Percentiles rank a stretch among this genome's conserved stretches.
These are phyloP conservation scores for Litsea cubeba DNA, from an alignment of 164 flowering plant genomes.

Conservation along the genomic window DNA sequence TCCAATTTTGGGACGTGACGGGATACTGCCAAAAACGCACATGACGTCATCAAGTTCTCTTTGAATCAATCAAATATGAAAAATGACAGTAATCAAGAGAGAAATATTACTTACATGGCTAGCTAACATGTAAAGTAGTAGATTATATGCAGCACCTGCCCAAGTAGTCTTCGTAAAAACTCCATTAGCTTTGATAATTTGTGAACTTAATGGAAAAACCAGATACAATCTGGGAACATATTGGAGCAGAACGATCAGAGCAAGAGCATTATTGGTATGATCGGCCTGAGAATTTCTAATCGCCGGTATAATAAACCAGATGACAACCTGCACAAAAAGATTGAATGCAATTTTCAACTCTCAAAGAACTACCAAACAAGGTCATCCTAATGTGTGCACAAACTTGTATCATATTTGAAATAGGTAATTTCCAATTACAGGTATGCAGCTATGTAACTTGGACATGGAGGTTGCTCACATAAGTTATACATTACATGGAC, in stretches of 20 bases:
- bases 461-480: too few species aligned
- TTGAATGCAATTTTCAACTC: not conserved
- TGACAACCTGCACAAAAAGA: constrained; percentile 59
- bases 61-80: not conserved
- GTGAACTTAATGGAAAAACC: constrained; percentile 84
- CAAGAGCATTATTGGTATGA: constrained; percentile 79
- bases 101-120: constrained; percentile 74
- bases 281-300: constrained; percentile 43
- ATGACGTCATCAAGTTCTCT: too few species aligned
- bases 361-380: not conserved
- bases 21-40: too few species aligned
- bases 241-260: constrained; percentile 77
- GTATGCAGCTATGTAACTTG: too few species aligned
- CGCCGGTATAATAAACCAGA: constrained; percentile 87
- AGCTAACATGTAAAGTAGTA: constrained; percentile 84
- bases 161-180: constrained; percentile 93
- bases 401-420: not conserved
- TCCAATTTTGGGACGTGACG: too few species aligned
- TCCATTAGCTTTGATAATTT: constrained; percentile 90
- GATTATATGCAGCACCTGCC: constrained; percentile 99
- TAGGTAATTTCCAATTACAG: too few species aligned
- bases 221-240: constrained; percentile 85
- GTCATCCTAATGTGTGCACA: too few species aligned
- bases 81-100: not conserved
- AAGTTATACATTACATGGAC: too few species aligned